Evolutionary conservation across 352 stramenopile species (phyloP), one percentile per base, ranked within the genome.

Genomic region (Phytophthora pinifolia): DNA sequence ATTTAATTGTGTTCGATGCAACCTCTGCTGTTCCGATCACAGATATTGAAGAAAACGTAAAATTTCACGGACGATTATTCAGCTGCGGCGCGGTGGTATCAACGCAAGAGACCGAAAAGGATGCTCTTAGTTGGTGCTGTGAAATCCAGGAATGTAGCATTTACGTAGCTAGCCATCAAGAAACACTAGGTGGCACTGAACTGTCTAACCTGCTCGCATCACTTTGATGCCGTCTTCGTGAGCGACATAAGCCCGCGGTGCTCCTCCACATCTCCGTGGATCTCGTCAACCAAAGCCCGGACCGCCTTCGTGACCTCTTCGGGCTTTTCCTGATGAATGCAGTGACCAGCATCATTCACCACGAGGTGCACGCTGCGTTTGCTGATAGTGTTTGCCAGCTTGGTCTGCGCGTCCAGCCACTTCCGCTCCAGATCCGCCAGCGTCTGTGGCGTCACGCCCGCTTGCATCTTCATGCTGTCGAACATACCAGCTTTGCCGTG

Each of bases 311-410:
- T 65, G 44, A 90, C 54, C 9, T 75, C 76, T 35, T 90, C 75
- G 1, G 82, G 79, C 12, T 88, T 71, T 30, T 92, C 82, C 31
- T 92, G 82, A 34, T 83, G 77, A 44, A 92, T 90, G 48, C 67
- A 81, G 46, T 88, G 76, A n/a, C 82, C 79, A 27, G 70, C 69
- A 14, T 88, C 77, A 0, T 62, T 59, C 13, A 88, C 62, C 12
- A 83, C 54, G 14, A 83, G 58, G 59, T 89, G 76, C 18, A 79
- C 68, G 39, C 58, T 75, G 6, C 56, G 59, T 32, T 41, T 46
- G 37, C 73, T 79, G 18, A 88, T 62, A 4, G 47, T 72, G 14
- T 83, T 62, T 6, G 74, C 76, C 20, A 90, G 57, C 44, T 66
- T 67, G 10, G 57, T 74, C 59, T 92, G 82, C 13, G 73, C 79